Percentiles rank a stretch among this genome's conserved stretches.
Conservation (phyloP, 768 basidiomycete species). For the Rhodotorula graminis region DNA sequence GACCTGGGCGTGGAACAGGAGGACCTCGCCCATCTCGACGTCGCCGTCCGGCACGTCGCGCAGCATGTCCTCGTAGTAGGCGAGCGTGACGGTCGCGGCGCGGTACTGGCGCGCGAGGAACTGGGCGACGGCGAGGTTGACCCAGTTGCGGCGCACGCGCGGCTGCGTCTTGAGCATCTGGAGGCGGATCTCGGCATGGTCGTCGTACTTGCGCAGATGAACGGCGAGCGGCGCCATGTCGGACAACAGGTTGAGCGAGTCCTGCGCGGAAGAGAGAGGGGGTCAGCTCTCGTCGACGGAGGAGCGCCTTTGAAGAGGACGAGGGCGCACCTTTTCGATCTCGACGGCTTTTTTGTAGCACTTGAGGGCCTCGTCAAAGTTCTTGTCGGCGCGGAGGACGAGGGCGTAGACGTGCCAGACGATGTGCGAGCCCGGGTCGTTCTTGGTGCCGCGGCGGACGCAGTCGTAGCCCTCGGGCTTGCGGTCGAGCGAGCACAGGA, state of each 20-base stretch:
- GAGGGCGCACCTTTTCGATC: slow-evolving; percentile 68
- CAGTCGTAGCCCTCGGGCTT: slow-evolving; percentile 76
- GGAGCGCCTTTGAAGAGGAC: background rate
- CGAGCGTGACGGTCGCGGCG: slow-evolving; percentile 67
- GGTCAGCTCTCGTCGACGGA: background rate
- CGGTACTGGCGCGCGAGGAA: slow-evolving; percentile 69
- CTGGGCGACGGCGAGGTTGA: slow-evolving; percentile 80
- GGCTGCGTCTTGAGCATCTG: slow-evolving; percentile 75
- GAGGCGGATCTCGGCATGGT: slow-evolving; percentile 73
- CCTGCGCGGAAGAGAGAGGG: slow-evolving; percentile 52
- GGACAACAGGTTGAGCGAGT: slow-evolving; percentile 86
- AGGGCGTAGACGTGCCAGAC: slow-evolving; percentile 98
- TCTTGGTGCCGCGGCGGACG: slow-evolving; percentile 73
- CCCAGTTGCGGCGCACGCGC: slow-evolving; percentile 79
- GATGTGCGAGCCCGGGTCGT: slow-evolving; percentile 75
- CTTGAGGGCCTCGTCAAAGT: slow-evolving; percentile 88
- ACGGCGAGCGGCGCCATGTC: slow-evolving; percentile 85
- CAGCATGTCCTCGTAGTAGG: slow-evolving; percentile 59
- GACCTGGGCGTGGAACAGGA: slow-evolving; percentile 69
- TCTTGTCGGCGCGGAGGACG: slow-evolving; percentile 86
- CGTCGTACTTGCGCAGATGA: slow-evolving; percentile 74
- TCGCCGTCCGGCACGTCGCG: slow-evolving; percentile 71
- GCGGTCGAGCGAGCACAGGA: slow-evolving; percentile 71
- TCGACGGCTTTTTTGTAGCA: slow-evolving; percentile 83
- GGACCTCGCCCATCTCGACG: slow-evolving; percentile 73